A percentile compares a stretch with the other conserved stretches of the same genome.
Evolutionary conservation across 1,284 basidiomycete genomes (phyloP).

Genomic region (Paramarasmius palmivorus): DNA sequence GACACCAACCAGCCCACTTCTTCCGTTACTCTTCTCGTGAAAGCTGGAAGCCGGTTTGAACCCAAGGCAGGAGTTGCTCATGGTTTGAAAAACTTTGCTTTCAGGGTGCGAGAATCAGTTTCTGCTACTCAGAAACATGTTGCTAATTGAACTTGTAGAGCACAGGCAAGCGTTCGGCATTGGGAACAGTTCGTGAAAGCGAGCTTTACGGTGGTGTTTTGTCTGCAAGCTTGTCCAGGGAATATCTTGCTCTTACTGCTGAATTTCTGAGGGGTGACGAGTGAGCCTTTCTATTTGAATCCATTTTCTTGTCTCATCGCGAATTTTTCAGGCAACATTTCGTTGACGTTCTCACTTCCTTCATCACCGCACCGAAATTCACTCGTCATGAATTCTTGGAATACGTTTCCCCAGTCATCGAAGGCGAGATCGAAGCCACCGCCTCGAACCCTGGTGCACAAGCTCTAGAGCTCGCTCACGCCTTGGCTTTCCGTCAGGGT

Average conservation of each 20-base stretch:
- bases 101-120: constrained; percentile 70
- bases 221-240: constrained; percentile 83
- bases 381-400: constrained; percentile 86
- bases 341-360: constrained; percentile 83
- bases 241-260: constrained; percentile 91
- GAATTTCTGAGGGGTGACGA: constrained; percentile 97
- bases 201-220: constrained; percentile 95
- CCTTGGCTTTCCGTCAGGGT: constrained; percentile 87
- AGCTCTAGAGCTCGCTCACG: constrained; percentile 84
- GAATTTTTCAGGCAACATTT: constrained; percentile 71
- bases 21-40: constrained; percentile 86
- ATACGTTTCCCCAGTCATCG: constrained; percentile 78
- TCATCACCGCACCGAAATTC: constrained; percentile 82
- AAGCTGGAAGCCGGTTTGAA: constrained; percentile 89
- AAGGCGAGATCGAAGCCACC: constrained; percentile 70
- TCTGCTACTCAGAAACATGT: background rate
- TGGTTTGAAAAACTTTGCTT: constrained; percentile 93
- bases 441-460: constrained; percentile 59
- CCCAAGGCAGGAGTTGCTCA: constrained; percentile 85
- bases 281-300: constrained; percentile 50
- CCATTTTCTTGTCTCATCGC: constrained; percentile 5
- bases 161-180: constrained; percentile 81
- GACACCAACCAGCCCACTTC: constrained; percentile 83
- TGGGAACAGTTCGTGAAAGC: constrained; percentile 90
- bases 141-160: constrained; percentile 48